Evolutionary conservation across 2,329 filamentous ascomycete genomes (phyloP).

Genomic region (Fusarium protoensiforme): DNA sequence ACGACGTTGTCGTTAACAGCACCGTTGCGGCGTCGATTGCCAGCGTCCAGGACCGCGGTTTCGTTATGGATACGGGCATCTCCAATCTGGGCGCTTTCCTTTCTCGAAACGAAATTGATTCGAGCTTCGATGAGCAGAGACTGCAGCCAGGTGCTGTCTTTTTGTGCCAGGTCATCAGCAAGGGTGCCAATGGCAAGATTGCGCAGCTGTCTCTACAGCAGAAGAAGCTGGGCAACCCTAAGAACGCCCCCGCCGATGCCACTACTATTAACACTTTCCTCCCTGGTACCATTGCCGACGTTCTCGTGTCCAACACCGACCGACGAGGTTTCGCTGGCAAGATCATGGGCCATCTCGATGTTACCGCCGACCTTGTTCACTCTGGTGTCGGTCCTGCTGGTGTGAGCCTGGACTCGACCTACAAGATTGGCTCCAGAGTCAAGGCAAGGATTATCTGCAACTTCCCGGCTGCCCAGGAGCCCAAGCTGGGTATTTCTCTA

Average conservation of each 20-base stretch:
- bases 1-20: conserved; percentile 78
- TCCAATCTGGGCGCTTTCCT: conserved; percentile 83
- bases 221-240: conserved; percentile 73
- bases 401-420: conserved; percentile 78
- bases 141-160: conserved; percentile 87
- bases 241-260: conserved; percentile 76
- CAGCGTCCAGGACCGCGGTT: conserved; percentile 95
- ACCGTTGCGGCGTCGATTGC: conserved; percentile 88
- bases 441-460: conserved; percentile 90
- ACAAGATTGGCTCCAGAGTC: conserved; percentile 85
- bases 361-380: conserved; percentile 90
- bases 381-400: conserved; percentile 79
- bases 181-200: conserved; percentile 82
- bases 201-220: conserved; percentile 84
- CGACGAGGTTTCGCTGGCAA: conserved; percentile 85
- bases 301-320: conserved; percentile 82
- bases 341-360: conserved; percentile 90
- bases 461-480: conserved; percentile 80
- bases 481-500: conserved; percentile 88
- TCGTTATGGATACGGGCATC: conserved; percentile 91
- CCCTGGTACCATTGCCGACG: conserved; percentile 89
- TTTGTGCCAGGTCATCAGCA: conserved; percentile 82
- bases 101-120: conserved; percentile 82
- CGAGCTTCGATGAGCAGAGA: conserved; percentile 70
- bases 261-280: conserved; percentile 91